phyloP scores from a whole-genome alignment of 352 stramenopile genomes.

The Phytophthora europaea region DNA sequence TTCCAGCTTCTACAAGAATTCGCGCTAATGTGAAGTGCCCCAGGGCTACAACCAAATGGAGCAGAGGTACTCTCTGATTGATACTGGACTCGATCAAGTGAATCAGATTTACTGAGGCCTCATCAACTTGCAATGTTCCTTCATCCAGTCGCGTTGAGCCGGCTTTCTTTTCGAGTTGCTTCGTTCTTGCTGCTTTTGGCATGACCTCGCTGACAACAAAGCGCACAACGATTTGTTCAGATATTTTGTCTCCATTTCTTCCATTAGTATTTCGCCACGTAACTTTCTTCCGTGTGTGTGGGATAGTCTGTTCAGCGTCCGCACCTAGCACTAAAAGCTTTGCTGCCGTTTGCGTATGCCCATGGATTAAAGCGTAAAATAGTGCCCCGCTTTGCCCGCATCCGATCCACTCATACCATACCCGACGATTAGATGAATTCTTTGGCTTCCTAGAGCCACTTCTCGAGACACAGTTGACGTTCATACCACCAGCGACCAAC shows the following conservation, averaged over 20 bases:
- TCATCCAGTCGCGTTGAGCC: background rate
- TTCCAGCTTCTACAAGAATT: slow-evolving; percentile 54
- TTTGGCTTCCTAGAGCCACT: slow-evolving; percentile 18
- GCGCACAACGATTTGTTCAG: slow-evolving; percentile 25
- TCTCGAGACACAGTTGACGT: slow-evolving; percentile 55
- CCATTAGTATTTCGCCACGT: slow-evolving; percentile 6
- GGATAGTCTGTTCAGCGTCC: slow-evolving; percentile 55
- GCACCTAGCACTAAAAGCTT: slow-evolving; percentile 68
- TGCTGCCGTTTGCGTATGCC: slow-evolving; percentile 61
- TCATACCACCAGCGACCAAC: slow-evolving; percentile 61
- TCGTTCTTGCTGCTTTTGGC: slow-evolving; percentile 29
- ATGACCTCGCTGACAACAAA: slow-evolving; percentile 43
- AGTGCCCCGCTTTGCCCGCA: slow-evolving; percentile 44
- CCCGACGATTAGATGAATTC: background rate
- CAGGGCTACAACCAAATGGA: slow-evolving; percentile 52
- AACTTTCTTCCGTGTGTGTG: slow-evolving; percentile 34
- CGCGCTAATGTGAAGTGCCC: slow-evolving; percentile 46
- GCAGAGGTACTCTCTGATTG: slow-evolving; percentile 48
- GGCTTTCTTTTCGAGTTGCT: slow-evolving; percentile 3
- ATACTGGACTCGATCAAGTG: slow-evolving; percentile 56
- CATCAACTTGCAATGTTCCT: slow-evolving; percentile 2
- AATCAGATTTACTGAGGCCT: slow-evolving; percentile 34
- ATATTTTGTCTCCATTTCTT: background rate
- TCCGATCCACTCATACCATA: slow-evolving; percentile 33
- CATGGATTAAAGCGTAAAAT: slow-evolving; percentile 64